A percentile compares a stretch with the other conserved stretches of the same genome.
These are phyloP conservation scores for Pluteus cervinus DNA, from an alignment of 768 basidiomycete species.

Conservation along the genomic window DNA sequence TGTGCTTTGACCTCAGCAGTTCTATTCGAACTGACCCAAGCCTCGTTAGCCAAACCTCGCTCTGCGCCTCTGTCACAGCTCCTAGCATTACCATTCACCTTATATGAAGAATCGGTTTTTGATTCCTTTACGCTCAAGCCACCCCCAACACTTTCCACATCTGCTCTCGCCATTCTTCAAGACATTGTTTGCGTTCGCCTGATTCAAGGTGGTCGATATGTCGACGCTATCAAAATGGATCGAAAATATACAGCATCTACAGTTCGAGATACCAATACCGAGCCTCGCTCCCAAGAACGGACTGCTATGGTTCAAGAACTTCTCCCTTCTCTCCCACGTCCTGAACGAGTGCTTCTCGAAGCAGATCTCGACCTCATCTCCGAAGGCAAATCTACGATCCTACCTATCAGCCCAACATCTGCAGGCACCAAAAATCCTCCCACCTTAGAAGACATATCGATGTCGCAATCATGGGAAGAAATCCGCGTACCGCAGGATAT, in stretches of 20 bases:
- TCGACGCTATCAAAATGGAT: slow-evolving; percentile 74
- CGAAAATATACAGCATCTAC: slow-evolving; percentile 48
- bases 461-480: slow-evolving; percentile 67
- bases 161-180: slow-evolving; percentile 55
- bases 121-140: slow-evolving; percentile 54
- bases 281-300: too few relatives aligned
- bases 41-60: slow-evolving; percentile 48
- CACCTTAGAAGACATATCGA: slow-evolving; percentile 15
- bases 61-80: slow-evolving; percentile 53
- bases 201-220: slow-evolving; percentile 63
- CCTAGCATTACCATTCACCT: slow-evolving; percentile 57
- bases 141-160: slow-evolving; percentile 36
- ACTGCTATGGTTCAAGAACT: slow-evolving; percentile 65
- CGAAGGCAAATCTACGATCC: slow-evolving; percentile 7
- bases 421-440: slow-evolving; percentile 2
- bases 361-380: slow-evolving; percentile 39
- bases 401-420: slow-evolving; percentile 10
- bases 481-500: slow-evolving; percentile 26
- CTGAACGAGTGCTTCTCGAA: slow-evolving; percentile 61
- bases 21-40: not conserved
- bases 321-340: slow-evolving; percentile 52
- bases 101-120: slow-evolving; percentile 56
- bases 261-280: too few relatives aligned
- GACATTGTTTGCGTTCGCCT: slow-evolving; percentile 78
- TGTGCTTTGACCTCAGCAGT: slow-evolving; percentile 21